Conservation (phyloP, 805 yeast species). For the Wickerhamomyces subpelliculosus region DNA sequence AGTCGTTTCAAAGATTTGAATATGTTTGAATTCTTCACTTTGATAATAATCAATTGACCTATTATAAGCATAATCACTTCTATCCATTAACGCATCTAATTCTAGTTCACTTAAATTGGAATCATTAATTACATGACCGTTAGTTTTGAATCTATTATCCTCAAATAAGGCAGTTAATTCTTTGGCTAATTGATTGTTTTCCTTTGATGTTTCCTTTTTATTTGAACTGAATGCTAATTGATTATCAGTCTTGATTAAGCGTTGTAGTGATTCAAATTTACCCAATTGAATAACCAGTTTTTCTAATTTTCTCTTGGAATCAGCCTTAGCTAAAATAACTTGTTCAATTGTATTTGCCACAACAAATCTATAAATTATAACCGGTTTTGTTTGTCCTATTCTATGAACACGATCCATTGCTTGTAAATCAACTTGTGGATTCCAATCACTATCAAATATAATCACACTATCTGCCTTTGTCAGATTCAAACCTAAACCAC, state of each 20-base stretch:
- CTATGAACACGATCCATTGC: conserved; percentile 96
- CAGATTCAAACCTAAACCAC: conserved; percentile 87
- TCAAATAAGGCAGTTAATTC: conserved; percentile 35
- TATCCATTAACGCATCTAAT: conserved; percentile 41
- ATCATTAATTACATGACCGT: conserved; percentile 23
- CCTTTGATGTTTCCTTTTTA: conserved; percentile 14
- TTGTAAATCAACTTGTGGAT: conserved; percentile 93
- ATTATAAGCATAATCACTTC: conserved; percentile 37
- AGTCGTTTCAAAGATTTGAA: conserved; percentile 32
- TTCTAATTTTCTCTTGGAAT: conserved; percentile 73
- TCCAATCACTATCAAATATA: conserved; percentile 92
- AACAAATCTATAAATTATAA: conserved; percentile 71
- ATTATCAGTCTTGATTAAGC: conserved; percentile 27
- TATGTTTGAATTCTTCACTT: conserved; percentile 24
- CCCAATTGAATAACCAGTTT: conserved; percentile 68
- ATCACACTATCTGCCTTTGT: conserved; percentile 86
- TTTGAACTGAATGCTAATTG: conserved; percentile 11
- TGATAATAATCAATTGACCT: conserved; percentile 15
- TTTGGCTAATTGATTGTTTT: conserved; percentile 27
- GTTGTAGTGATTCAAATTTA: conserved; percentile 38
- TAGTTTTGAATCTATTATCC: conserved; percentile 31
- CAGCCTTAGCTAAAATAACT: conserved; percentile 69
- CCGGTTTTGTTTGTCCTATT: conserved; percentile 85
- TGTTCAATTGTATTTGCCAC: conserved; percentile 80
- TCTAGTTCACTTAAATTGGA: conserved; percentile 28